Evolutionary conservation across 2,329 filamentous ascomycete species (phyloP).

Genomic region (Nemania serpens): DNA sequence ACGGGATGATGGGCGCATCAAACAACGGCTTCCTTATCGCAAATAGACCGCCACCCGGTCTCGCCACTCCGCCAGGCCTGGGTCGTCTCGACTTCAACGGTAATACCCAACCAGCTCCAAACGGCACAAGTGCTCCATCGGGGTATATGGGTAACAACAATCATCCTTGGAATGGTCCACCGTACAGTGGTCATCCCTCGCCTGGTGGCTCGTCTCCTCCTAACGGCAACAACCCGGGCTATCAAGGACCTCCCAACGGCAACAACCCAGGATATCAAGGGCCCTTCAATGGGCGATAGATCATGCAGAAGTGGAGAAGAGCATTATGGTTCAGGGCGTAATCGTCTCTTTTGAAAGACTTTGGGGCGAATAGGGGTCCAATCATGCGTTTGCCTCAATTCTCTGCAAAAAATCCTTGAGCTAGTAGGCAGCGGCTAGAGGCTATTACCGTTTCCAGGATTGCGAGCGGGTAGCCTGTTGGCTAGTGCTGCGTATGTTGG

Average conservation of each 20-base stretch:
- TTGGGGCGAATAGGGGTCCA: not conserved
- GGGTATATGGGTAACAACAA: constrained; percentile 31
- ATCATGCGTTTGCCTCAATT: constrained; percentile 4
- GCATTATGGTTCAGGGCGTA: not conserved
- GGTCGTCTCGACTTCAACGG: constrained; percentile 35
- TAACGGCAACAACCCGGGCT: constrained; percentile 22
- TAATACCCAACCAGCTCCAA: constrained; percentile 28
- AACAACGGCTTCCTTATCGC: constrained; percentile 68
- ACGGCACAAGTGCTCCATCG: constrained; percentile 32
- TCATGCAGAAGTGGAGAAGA: not conserved
- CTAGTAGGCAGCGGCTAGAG: constrained; percentile 15
- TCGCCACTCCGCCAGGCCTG: constrained; percentile 75
- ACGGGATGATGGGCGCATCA: constrained; percentile 58
- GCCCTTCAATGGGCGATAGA: constrained; percentile 27
- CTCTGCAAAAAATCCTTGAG: not conserved
- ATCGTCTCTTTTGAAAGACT: constrained; percentile 10
- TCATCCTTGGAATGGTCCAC: constrained; percentile 35
- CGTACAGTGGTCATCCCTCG: constrained; percentile 34
- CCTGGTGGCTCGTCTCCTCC: constrained; percentile 33
- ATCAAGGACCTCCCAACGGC: not conserved
- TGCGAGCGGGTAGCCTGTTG: constrained; percentile 31
- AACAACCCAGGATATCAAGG: not conserved
- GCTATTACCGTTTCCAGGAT: constrained; percentile 28
- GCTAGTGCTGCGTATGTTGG: constrained; percentile 39
- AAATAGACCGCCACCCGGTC: constrained; percentile 80